Percentiles rank a stretch among this genome's conserved stretches.
Evolutionary conservation across 345 rosid genomes (phyloP).

Genomic region (Camelina sativa): DNA sequence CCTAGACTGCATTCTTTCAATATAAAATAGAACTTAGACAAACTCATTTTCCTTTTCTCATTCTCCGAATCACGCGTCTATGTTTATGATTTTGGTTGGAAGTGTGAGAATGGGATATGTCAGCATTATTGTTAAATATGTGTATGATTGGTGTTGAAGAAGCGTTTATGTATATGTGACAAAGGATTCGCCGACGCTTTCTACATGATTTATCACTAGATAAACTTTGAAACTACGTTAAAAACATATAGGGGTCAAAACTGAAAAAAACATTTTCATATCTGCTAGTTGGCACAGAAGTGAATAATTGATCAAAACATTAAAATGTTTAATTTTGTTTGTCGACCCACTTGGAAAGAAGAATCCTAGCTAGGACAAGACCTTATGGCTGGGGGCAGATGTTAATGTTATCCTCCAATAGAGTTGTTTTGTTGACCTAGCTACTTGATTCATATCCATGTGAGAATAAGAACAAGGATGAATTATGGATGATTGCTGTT

Average conservation of each 20-base stretch:
- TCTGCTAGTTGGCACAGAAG: neutral
- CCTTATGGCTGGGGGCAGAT: constrained; percentile 35
- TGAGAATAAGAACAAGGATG: constrained; percentile 33
- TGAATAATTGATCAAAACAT: constrained; percentile 10
- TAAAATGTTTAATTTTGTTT: neutral
- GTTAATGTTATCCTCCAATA: constrained; percentile 8
- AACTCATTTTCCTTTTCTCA: too few relatives aligned
- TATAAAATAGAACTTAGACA: too few relatives aligned
- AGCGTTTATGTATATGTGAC: too few relatives aligned
- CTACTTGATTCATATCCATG: constrained; percentile 30
- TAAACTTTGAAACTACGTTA: neutral
- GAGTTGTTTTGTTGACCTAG: constrained; percentile 3
- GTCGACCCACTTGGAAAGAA: neutral
- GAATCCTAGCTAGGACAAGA: neutral
- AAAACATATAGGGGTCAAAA: neutral
- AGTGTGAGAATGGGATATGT: too few relatives aligned
- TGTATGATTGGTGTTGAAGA: too few relatives aligned
- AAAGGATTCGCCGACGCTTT: neutral
- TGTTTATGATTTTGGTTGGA: too few relatives aligned
- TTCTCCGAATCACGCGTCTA: too few relatives aligned
- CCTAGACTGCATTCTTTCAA: too few relatives aligned
- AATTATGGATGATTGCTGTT: constrained; percentile 31
- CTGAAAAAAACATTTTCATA: neutral
- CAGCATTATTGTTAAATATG: too few relatives aligned
- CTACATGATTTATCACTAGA: neutral